These are phyloP conservation scores for Cryphonectria naterciae DNA, from an alignment of 2,329 filamentous ascomycete genomes.

Conservation along the genomic window DNA sequence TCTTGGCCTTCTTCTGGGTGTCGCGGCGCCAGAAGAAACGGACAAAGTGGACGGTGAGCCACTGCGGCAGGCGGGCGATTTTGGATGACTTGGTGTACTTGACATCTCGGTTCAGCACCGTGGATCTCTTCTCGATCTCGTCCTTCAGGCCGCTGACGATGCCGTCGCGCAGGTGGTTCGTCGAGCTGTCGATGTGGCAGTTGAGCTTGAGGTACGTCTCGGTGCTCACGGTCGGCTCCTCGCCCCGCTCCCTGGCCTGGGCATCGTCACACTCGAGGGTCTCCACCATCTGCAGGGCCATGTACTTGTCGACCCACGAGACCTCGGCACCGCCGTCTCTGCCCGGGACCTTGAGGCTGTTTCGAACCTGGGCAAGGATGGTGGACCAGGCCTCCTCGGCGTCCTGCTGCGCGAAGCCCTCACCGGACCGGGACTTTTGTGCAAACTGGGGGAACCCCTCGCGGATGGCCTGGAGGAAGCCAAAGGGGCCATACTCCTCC, in stretches of 20 bases:
- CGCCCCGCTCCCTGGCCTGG: conserved; percentile 72
- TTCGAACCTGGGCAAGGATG: conserved; percentile 80
- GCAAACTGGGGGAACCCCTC: conserved; percentile 88
- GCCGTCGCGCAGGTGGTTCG: conserved; percentile 89
- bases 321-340: conserved; percentile 51
- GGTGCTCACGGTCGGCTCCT: conserved; percentile 67
- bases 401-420: conserved; percentile 95
- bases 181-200: conserved; percentile 88
- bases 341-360: conserved; percentile 72
- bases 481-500: conserved; percentile 79
- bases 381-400: conserved; percentile 98
- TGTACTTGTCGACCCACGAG: conserved; percentile 88
- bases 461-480: conserved; percentile 81
- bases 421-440: conserved; percentile 79
- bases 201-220: conserved; percentile 91
- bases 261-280: conserved; percentile 83
- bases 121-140: conserved; percentile 88
- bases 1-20: conserved; percentile 98
- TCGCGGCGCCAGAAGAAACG: conserved; percentile 98
- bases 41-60: conserved; percentile 95
- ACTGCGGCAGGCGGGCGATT: conserved; percentile 89
- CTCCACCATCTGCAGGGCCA: conserved; percentile 81
- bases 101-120: conserved; percentile 75
- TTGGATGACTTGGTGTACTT: conserved; percentile 89
- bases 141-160: conserved; percentile 81